Conservation (phyloP, 2,329 filamentous ascomycete genomes). For the Catunica adiposa region DNA sequence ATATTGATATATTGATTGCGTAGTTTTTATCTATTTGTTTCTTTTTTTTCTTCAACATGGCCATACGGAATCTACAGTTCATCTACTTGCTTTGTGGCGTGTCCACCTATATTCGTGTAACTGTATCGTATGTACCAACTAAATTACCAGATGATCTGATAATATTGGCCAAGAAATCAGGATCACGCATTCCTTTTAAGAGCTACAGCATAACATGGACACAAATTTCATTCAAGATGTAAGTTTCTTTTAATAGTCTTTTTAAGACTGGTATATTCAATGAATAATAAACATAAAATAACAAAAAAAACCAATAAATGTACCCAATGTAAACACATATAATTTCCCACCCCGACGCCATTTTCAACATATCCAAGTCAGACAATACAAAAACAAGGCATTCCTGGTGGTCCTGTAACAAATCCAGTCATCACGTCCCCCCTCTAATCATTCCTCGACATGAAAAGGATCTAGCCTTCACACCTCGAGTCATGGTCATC, state of each 20-base stretch:
- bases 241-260: background rate
- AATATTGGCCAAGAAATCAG: no score
- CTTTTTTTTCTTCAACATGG: no score
- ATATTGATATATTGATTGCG: no score
- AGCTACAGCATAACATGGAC: no score
- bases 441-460: background rate
- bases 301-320: background rate
- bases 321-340: background rate
- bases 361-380: background rate
- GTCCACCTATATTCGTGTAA: no score
- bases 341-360: background rate
- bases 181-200: no score
- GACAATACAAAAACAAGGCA: background rate
- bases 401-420: background rate
- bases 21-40: no score
- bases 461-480: background rate
- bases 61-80: no score
- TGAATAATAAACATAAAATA: background rate
- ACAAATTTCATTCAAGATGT: no score
- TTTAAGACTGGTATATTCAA: background rate
- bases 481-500: background rate
- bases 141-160: no score
- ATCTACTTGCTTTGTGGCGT: no score
- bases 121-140: no score
- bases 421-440: background rate